phyloP scores from a whole-genome alignment of 306 rosid species.

The Sindora glabra region DNA sequence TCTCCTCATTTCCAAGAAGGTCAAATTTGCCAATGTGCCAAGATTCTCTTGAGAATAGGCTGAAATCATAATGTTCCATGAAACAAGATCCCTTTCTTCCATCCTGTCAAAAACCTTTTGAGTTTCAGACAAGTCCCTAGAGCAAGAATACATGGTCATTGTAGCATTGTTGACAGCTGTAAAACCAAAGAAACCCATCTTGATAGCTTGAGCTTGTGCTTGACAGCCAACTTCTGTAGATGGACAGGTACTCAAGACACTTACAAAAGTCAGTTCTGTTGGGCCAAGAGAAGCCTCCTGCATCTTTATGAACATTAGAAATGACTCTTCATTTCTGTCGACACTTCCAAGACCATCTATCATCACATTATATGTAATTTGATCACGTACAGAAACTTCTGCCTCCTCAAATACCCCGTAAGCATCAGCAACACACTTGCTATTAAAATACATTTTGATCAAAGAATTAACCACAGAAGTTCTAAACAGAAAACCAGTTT shows the following conservation, averaged over 20 bases:
- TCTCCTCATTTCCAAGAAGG: slow-evolving; percentile 50
- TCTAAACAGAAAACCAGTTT: slow-evolving; percentile 39
- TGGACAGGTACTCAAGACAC: slow-evolving; percentile 65
- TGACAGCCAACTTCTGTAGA: slow-evolving; percentile 37
- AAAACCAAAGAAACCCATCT: slow-evolving; percentile 46
- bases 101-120: slow-evolving; percentile 39
- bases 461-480: slow-evolving; percentile 63
- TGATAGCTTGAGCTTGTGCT: slow-evolving; percentile 48
- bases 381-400: slow-evolving; percentile 29
- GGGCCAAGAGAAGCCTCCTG: slow-evolving; percentile 31
- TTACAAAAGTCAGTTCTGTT: slow-evolving; percentile 61
- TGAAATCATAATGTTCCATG: slow-evolving; percentile 71
- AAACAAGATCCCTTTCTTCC: slow-evolving; percentile 52
- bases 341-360: slow-evolving; percentile 52
- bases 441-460: slow-evolving; percentile 59
- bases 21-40: slow-evolving; percentile 29
- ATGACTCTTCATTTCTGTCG: slow-evolving; percentile 47
- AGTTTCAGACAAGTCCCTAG: slow-evolving; percentile 43
- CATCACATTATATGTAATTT: slow-evolving; percentile 65
- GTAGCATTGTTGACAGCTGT: slow-evolving; percentile 55
- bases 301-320: slow-evolving; percentile 51
- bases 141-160: slow-evolving; percentile 68
- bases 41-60: slow-evolving; percentile 39
- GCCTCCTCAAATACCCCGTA: slow-evolving; percentile 48
- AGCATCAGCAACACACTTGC: slow-evolving; percentile 37